These are phyloP conservation scores for Lepidium campestre DNA, from an alignment of 441 rosid species.

Conservation along the genomic window DNA sequence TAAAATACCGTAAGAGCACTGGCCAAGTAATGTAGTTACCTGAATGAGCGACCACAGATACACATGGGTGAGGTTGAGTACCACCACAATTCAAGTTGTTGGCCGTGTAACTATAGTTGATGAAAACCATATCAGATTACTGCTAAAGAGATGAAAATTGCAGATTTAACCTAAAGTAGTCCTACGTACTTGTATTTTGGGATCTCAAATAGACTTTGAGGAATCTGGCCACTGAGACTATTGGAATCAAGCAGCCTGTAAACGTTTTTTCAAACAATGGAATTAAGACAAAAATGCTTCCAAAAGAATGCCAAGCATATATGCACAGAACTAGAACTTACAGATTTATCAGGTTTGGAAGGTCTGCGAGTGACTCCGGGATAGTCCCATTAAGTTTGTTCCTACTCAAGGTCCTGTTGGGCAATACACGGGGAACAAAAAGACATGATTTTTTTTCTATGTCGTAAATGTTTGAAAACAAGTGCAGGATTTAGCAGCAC, in stretches of 20 bases:
- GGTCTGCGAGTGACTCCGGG: slow-evolving; percentile 60
- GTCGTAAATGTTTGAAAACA: background rate
- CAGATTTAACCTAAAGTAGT: background rate
- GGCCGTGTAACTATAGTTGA: slow-evolving; percentile 61
- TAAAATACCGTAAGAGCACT: background rate
- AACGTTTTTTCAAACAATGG: slow-evolving; percentile 11
- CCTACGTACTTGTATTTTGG: slow-evolving; percentile 67
- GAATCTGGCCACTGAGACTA: slow-evolving; percentile 69
- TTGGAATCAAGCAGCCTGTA: slow-evolving; percentile 81
- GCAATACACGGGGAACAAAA: background rate
- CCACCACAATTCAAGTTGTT: slow-evolving; percentile 67
- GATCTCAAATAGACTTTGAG: slow-evolving; percentile 52
- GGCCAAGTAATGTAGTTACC: slow-evolving; percentile 37
- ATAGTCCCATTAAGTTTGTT: slow-evolving; percentile 76
- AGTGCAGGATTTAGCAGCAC: slow-evolving; percentile 10
- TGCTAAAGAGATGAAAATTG: background rate
- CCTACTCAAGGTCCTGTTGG: slow-evolving; percentile 69
- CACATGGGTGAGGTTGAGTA: slow-evolving; percentile 43
- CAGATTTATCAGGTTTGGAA: slow-evolving; percentile 67
- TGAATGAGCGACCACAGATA: slow-evolving; percentile 43
- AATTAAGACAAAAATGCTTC: slow-evolving; percentile 13
- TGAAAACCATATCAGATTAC: slow-evolving; percentile 15
- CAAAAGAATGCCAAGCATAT: background rate
- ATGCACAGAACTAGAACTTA: slow-evolving; percentile 28
- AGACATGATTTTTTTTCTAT: background rate